A percentile compares a stretch with the other conserved stretches of the same genome.
phyloP scores from a whole-genome alignment of 2,329 filamentous ascomycete species.

The Cytospora mali region DNA sequence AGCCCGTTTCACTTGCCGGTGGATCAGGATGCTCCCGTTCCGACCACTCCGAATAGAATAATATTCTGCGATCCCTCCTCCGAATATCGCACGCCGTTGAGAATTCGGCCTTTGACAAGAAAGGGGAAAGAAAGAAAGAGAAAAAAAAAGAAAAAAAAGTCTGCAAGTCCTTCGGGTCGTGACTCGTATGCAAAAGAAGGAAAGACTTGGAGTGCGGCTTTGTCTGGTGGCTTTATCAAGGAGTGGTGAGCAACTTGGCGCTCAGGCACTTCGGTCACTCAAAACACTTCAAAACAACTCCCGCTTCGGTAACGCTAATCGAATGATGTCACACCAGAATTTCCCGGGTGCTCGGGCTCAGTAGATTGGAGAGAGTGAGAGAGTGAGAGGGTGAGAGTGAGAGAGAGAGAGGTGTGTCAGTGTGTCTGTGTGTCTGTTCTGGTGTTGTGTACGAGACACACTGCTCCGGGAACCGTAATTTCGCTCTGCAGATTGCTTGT shows the following conservation, averaged over 20 bases:
- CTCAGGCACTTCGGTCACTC: neutral
- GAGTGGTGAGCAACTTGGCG: neutral
- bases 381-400: neutral
- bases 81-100: neutral
- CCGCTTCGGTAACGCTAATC: neutral
- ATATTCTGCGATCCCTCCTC: neutral
- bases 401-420: too few relatives aligned
- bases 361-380: neutral
- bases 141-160: too few relatives aligned
- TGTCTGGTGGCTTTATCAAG: neutral
- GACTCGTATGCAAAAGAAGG: neutral
- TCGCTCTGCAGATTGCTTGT: too few relatives aligned
- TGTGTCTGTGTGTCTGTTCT: too few relatives aligned
- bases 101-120: neutral
- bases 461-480: slow-evolving; percentile 17
- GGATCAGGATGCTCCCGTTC: slow-evolving; percentile 5
- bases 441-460: too few relatives aligned
- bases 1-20: slow-evolving; percentile 11
- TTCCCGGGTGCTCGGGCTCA: neutral
- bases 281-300: neutral
- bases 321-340: neutral
- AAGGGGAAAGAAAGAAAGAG: neutral
- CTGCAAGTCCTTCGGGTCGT: neutral
- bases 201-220: neutral
- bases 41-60: neutral